A percentile compares a stretch with the other conserved stretches of the same genome.
Evolutionary conservation across 495 filamentous ascomycete species (phyloP).

Genomic region (Mycothermus thermophilus): DNA sequence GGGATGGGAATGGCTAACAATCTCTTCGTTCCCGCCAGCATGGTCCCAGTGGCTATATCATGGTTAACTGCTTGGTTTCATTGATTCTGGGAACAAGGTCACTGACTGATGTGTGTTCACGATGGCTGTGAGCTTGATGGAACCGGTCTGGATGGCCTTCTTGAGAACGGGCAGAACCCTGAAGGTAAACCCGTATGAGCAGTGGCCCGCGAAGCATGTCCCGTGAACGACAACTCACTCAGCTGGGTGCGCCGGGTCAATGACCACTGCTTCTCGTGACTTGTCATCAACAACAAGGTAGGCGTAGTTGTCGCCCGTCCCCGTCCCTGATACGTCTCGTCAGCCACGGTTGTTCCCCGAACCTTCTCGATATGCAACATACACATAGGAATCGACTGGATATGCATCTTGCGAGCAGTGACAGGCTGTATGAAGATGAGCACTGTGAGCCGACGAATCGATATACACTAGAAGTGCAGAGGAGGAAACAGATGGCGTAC

Average conservation of each 20-base stretch:
- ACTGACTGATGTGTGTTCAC: constrained; percentile 94
- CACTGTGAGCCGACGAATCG: too few relatives aligned
- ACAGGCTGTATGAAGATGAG: constrained; percentile 15
- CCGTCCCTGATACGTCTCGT: constrained; percentile 52
- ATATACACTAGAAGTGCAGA: neutral
- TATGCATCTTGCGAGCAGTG: constrained; percentile 60
- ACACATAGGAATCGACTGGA: constrained; percentile 98
- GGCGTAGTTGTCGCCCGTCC: constrained; percentile 86
- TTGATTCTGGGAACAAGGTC: neutral
- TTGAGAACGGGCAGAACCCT: constrained; percentile 76
- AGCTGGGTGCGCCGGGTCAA: constrained; percentile 83
- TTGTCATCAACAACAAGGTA: constrained; percentile 89
- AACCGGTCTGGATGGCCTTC: constrained; percentile 50
- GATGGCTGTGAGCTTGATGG: constrained; percentile 75
- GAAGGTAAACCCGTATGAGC: neutral
- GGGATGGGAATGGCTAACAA: constrained; percentile 47
- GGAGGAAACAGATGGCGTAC: neutral
- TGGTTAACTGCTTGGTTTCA: neutral
- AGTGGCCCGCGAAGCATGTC: neutral
- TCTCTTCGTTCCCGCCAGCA: constrained; percentile 75
- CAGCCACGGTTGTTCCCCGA: neutral
- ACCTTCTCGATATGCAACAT: constrained; percentile 25
- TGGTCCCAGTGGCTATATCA: constrained; percentile 75
- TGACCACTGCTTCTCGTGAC: constrained; percentile 76
- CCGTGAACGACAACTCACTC: constrained; percentile 47